Base-by-base conservation (phyloP, 345 rosid species). In the Draba incana region DNA sequence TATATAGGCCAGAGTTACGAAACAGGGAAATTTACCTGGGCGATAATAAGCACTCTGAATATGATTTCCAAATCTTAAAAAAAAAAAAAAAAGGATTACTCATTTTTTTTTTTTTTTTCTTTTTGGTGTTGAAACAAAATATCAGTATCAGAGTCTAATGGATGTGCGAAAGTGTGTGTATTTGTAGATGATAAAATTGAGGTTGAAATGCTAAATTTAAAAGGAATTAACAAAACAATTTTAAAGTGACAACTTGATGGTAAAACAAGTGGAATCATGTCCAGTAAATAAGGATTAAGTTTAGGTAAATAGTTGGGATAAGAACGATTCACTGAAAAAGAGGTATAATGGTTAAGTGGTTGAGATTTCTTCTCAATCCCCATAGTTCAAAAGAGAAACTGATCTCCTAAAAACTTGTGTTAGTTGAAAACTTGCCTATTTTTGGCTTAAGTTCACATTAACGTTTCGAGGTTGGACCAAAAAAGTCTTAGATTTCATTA, bases 241-340 rank as follows among this genome's bases (percentile, higher is more conserved):
- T 56, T 57, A 8, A 2, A 57, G 53, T 73, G 66, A 72, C 60
- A 72, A 2, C 24, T 57, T 51, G 71, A 33, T 57, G 76, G 38
- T 56, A 56, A 46, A 64, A 72, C 59, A 47, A 50, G 39, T 72
- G 71, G 53, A 23, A 4, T 57, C 31, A 23, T n/a, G 45, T 58
- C 77, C 72, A 57, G 4, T 15, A 43, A 33, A n/a, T 35, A 33
- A 66, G 72, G 72, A 66, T 39, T 41, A 48, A 30, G 8, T 57
- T 57, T 57, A 23, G 66, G 76, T 44, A 4, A 10, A 16, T 41
- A 24, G 41, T 23, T 65, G 7, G 12, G 71, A 50, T 27, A 43
- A 74, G 72, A 67, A 67, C 49, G 61, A 33, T 67, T 67, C 13
- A 53, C 38, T 51, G 48, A 30, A n/a, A 57, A 57, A 58, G 42